Evolutionary conservation across 2,329 filamentous ascomycete genomes (phyloP), one percentile per base, ranked within the genome.

Genomic region (Ceratocystis alfenasii): DNA sequence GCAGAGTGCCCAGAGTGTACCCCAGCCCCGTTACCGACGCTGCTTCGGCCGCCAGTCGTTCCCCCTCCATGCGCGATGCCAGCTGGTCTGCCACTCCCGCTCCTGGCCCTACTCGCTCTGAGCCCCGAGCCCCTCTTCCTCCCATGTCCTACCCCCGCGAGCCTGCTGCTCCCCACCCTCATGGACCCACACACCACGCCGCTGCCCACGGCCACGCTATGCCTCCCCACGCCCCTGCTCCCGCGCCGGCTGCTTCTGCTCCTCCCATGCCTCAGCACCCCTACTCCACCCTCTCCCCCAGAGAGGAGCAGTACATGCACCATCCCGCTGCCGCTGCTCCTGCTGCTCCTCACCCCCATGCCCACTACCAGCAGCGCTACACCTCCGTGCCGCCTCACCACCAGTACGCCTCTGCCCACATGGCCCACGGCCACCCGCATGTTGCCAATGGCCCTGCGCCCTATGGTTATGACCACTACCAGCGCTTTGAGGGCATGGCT

Each of bases 1-100:
- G 76, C 68, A 78, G 77, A 53, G 73, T 81, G 15, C 80, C 81
- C 33, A 75, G 81, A 46, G 72, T 79, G 41, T 81, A 79, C 70
- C 74, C 73, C 60, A 75, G 73, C 69, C 73, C 76, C 5, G 53
- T 61, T 28, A 57, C 57, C 44, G 57, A 61, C 41, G 64, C 64
- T 48, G 63, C 63, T 22, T 59, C 63, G 25, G 63, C 53, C 55
- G 63, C 63, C 25, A 59, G 50, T 36, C 63, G 53, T 20, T 65
- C 63, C 28, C 63, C 63, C 25, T 65, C 63, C n/a, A 46, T 45
- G 50, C 63, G 63, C 5, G 30, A 41, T 59, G 55, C 63, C 41
- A 65, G 50, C 53, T 65, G 63, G 63, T 57, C 63, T 45, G 63
- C 50, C 20, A 45, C 50, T 41, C 53, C 50, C 22, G 53, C 64